phyloP scores from a whole-genome alignment of 1,284 basidiomycete species.

The Coniferiporia sulphurascens region DNA sequence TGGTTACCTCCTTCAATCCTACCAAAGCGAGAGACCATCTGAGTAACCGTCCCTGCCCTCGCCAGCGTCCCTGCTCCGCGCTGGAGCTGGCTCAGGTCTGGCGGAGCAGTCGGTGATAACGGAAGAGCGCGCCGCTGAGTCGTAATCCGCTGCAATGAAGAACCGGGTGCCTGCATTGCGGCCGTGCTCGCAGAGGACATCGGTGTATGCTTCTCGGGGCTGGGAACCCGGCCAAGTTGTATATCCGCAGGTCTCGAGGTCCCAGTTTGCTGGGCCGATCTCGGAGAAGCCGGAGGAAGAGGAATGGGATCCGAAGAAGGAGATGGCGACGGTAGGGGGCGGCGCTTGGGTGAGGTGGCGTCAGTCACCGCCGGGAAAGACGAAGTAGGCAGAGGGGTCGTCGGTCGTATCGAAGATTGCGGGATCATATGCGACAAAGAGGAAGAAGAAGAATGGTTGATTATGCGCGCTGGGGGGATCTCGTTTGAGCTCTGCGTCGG shows the following conservation, averaged over 20 bases:
- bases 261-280: not conserved
- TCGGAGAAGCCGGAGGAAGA: not conserved
- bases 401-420: not conserved
- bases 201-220: not conserved
- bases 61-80: not conserved
- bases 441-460: constrained; percentile 6
- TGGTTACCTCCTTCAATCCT: not conserved
- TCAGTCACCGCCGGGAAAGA: not conserved
- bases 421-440: constrained; percentile 11
- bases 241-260: not conserved
- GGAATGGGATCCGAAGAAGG: not conserved
- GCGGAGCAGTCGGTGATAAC: constrained; percentile 1
- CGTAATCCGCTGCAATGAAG: not conserved
- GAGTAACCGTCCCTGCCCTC: not conserved
- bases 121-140: constrained; percentile 11
- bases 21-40: constrained; percentile 1
- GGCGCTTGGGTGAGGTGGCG: not conserved
- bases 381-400: constrained; percentile 5
- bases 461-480: not conserved
- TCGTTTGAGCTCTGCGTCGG: not conserved
- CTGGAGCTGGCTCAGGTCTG: constrained; percentile 1
- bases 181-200: not conserved
- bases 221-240: not conserved
- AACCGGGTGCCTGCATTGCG: not conserved
- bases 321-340: constrained; percentile 1